These are phyloP conservation scores for Calonectria hongkongensis DNA, from an alignment of 2,329 filamentous ascomycete species.

Conservation along the genomic window DNA sequence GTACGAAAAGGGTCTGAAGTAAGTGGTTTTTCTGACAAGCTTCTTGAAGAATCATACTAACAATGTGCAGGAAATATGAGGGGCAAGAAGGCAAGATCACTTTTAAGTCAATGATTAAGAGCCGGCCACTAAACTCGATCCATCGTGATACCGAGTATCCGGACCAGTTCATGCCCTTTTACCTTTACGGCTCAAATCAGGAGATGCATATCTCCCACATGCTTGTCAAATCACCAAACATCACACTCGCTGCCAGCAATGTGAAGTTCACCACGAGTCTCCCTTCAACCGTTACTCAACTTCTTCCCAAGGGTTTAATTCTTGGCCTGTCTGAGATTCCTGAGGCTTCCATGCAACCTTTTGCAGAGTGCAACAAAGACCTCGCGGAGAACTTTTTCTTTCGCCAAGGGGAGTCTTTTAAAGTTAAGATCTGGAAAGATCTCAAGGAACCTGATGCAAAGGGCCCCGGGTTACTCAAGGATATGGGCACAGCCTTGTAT, in stretches of 20 bases:
- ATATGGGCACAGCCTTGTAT: conserved; percentile 28
- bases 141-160: conserved; percentile 61
- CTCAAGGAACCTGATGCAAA: conserved; percentile 10
- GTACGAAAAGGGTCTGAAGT: conserved; percentile 34
- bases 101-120: conserved; percentile 54
- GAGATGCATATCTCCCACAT: conserved; percentile 66
- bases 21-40: fast-evolving
- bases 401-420: conserved; percentile 9
- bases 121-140: conserved; percentile 60
- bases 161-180: conserved; percentile 63
- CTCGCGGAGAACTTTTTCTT: conserved; percentile 46
- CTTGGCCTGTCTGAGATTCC: conserved; percentile 57
- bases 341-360: conserved; percentile 63
- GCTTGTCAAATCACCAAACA: conserved; percentile 65
- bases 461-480: conserved; percentile 36
- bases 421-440: conserved; percentile 44
- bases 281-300: conserved; percentile 42
- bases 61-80: conserved; percentile 20
- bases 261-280: conserved; percentile 42
- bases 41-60: neutral
- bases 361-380: conserved; percentile 50
- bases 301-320: conserved; percentile 50
- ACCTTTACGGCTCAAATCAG: conserved; percentile 62
- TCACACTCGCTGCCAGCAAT: conserved; percentile 56
- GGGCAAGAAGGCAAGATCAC: conserved; percentile 51